These are phyloP conservation scores for Colletotrichum agaves DNA, from an alignment of 2,329 filamentous ascomycete species.

Conservation along the genomic window DNA sequence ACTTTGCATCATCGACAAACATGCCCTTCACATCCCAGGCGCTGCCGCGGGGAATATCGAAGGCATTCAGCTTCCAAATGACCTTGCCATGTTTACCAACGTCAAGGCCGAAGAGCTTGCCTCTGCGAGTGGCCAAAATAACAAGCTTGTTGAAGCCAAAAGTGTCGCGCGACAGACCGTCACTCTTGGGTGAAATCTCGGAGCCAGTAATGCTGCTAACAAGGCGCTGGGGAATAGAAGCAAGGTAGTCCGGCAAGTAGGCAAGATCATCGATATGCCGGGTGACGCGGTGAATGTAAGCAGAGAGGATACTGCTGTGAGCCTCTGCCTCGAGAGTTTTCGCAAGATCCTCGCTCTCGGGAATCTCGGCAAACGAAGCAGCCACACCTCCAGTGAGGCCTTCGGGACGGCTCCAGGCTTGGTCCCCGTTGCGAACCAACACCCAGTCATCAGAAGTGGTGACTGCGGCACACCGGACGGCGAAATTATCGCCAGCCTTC, in stretches of 20 bases:
- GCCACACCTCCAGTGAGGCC: constrained; percentile 82
- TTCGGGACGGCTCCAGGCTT: constrained; percentile 84
- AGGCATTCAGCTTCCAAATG: constrained; percentile 78
- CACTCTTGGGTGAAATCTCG: constrained; percentile 54
- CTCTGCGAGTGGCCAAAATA: constrained; percentile 81
- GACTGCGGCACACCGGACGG: constrained; percentile 80
- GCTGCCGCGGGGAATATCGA: constrained; percentile 64
- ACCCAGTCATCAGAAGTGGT: constrained; percentile 80
- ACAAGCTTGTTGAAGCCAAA: constrained; percentile 93
- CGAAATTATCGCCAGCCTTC: constrained; percentile 74
- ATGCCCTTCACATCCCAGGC: constrained; percentile 77
- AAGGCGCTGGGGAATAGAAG: constrained; percentile 74
- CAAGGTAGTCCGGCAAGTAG: constrained; percentile 78
- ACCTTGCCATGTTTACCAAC: constrained; percentile 78
- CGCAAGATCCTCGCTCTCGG: constrained; percentile 77
- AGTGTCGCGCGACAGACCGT: constrained; percentile 70
- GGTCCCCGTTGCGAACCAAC: constrained; percentile 82
- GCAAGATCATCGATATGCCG: constrained; percentile 84
- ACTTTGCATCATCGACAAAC: constrained; percentile 66
- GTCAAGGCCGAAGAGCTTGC: constrained; percentile 83
- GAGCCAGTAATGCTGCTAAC: constrained; percentile 72
- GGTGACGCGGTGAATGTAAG: constrained; percentile 88
- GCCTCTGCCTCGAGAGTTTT: constrained; percentile 87
- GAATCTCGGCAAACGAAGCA: constrained; percentile 83
- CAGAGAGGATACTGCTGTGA: constrained; percentile 79